These are phyloP conservation scores for Volvox africanus DNA, from an alignment of 139 green algal species.

Conservation along the genomic window DNA sequence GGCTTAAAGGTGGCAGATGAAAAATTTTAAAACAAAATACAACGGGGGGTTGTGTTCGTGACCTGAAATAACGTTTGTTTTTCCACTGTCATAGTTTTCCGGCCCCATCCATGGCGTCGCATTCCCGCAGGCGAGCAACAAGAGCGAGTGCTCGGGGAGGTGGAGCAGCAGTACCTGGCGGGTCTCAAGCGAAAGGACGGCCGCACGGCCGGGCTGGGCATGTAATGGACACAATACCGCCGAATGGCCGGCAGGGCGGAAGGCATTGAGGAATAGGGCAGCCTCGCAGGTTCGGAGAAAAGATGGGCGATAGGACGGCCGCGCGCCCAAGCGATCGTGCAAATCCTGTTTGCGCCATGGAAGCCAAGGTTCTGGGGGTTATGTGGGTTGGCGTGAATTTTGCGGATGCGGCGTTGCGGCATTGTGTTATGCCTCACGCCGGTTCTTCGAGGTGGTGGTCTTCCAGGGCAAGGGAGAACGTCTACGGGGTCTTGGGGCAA, in stretches of 20 bases:
- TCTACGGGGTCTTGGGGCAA: no score
- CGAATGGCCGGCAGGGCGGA: not conserved
- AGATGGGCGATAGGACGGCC: not conserved
- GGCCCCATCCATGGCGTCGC: not conserved
- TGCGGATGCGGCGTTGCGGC: no score
- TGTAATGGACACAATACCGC: not conserved
- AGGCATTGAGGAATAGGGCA: not conserved
- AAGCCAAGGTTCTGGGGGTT: no score
- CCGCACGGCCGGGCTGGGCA: slow-evolving; percentile 13
- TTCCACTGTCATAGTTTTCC: no score
- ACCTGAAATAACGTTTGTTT: no score
- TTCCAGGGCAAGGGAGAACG: no score
- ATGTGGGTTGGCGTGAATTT: no score
- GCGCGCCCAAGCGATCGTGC: not conserved
- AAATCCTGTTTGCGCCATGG: not conserved
- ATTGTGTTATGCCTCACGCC: no score
- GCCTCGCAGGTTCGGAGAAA: not conserved
- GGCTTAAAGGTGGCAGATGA: no score
- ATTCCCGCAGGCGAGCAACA: slow-evolving; percentile 38
- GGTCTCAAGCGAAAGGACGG: not conserved
- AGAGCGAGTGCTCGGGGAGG: not conserved
- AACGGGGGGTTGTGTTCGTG: no score
- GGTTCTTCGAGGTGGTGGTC: no score
- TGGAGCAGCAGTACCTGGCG: slow-evolving; percentile 28
- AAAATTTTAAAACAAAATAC: no score